These are phyloP conservation scores for Dimocarpus longan DNA, from an alignment of 345 rosid genomes.

Conservation along the genomic window DNA sequence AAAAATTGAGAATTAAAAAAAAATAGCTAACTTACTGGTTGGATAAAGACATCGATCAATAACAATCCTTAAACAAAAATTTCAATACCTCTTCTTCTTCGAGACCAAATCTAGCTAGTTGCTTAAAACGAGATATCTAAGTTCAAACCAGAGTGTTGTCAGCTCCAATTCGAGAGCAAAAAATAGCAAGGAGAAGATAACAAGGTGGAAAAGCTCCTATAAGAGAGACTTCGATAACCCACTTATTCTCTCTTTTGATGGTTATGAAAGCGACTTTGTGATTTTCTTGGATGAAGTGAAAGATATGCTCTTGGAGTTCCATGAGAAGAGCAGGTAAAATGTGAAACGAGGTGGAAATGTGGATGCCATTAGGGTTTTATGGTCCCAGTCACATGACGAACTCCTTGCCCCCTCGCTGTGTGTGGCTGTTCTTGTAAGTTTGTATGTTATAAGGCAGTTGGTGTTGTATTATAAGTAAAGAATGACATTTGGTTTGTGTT, in stretches of 20 bases:
- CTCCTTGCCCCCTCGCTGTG: conserved; percentile 56
- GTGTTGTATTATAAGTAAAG: not conserved
- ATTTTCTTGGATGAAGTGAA: conserved; percentile 58
- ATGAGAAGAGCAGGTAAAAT: conserved; percentile 45
- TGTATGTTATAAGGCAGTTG: conserved; percentile 22
- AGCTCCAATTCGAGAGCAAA: conserved; percentile 29
- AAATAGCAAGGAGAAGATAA: conserved; percentile 29
- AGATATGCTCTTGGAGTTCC: conserved; percentile 60
- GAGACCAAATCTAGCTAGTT: too few relatives aligned
- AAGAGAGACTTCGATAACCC: conserved; percentile 75
- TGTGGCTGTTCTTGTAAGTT: conserved; percentile 69
- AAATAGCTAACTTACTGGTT: too few relatives aligned
- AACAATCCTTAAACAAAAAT: too few relatives aligned
- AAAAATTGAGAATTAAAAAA: too few relatives aligned
- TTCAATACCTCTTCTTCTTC: too few relatives aligned
- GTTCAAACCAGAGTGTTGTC: conserved; percentile 43
- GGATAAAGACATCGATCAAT: too few relatives aligned
- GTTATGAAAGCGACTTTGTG: conserved; percentile 64
- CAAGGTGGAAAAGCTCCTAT: conserved; percentile 33
- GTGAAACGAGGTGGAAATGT: conserved; percentile 83
- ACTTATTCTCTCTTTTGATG: conserved; percentile 62
- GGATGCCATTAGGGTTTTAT: conserved; percentile 55
- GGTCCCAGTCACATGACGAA: conserved; percentile 51
- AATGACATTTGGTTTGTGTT: not conserved
- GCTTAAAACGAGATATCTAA: too few relatives aligned